phyloP scores from a whole-genome alignment of 2,329 filamentous ascomycete genomes.

The Fusarium longipes region DNA sequence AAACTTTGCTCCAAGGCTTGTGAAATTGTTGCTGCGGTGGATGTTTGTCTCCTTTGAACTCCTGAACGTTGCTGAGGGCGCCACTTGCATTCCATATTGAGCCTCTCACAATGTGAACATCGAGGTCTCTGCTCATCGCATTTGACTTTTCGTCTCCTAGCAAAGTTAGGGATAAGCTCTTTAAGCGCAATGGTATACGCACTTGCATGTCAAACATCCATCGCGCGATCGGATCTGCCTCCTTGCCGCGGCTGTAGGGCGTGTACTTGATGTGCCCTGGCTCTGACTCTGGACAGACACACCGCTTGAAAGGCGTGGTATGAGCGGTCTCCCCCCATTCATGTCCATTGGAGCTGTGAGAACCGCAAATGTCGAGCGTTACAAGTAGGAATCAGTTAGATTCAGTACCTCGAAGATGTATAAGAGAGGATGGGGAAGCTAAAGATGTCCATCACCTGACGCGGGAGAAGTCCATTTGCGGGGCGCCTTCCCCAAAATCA shows the following conservation, averaged over 20 bases:
- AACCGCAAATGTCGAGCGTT: not conserved
- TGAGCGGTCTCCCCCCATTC: constrained; percentile 33
- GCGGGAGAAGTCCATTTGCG: constrained; percentile 26
- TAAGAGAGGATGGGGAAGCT: constrained; percentile 8
- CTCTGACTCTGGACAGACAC: constrained; percentile 13
- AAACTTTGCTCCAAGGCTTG: constrained; percentile 35
- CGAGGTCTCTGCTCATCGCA: constrained; percentile 63
- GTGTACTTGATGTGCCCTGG: constrained; percentile 14
- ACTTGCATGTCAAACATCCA: constrained; percentile 59
- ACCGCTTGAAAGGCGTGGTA: constrained; percentile 32
- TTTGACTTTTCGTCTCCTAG: constrained; percentile 61
- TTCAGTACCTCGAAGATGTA: not conserved
- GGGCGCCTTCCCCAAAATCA: constrained; percentile 20
- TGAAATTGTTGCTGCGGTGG: constrained; percentile 7
- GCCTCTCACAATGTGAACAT: constrained; percentile 63
- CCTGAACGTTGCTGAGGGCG: constrained; percentile 49
- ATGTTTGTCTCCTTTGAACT: constrained; percentile 31
- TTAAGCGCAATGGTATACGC: constrained; percentile 22
- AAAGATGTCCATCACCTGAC: constrained; percentile 31
- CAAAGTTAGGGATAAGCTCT: not conserved
- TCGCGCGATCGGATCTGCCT: constrained; percentile 45
- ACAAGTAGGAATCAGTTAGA: not conserved
- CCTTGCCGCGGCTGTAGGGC: constrained; percentile 32
- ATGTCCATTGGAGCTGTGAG: constrained; percentile 12
- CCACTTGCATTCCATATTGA: constrained; percentile 65